Base-by-base conservation (phyloP, 2,329 filamentous ascomycete species). In the Cercospora brassicicola region DNA sequence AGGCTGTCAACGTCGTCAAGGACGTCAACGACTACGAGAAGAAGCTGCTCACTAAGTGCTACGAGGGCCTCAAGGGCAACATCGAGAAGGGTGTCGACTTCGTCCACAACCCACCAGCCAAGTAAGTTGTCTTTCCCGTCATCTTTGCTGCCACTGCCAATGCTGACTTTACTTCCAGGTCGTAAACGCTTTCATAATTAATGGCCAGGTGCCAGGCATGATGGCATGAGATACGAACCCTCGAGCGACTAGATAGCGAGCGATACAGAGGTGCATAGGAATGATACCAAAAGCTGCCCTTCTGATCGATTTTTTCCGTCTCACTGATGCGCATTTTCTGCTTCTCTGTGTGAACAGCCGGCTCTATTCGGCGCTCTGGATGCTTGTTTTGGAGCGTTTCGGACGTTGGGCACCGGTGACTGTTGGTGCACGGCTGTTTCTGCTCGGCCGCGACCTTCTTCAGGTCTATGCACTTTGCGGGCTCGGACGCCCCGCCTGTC, bases 21-120 rank as follows among this genome's bases (percentile, higher is more conserved):
- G 86, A 86, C 72, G 88, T 93, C 78, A 93, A 91, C 78, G 91
- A 93, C 59, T 89, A 93, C 83, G 95, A 98, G 88, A 91, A 96
- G 90, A 88, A 87, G 77, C 89, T 98, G 73, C 87, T 98, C 76
- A 85, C 91, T 76, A 90, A 88, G 78, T 88, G 87, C 80, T 86
- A 91, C 79, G 85, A 88, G 75, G 94, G 91, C 74, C 88, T 98
- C 71, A 91, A 93, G 86, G 90, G 88, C 84, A 98, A 98, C 85
- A 97, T 99, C 80, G 84, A 88, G 78, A 97, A 98, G 89, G 95
- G 95, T 79, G 85, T 97, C 79, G 88, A 90, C 79, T 99, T 98
- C 80, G 90, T 90, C 82, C 87, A 91, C 85, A 94, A 90, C 87
- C 89, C 92, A 80, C 91, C 93, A 79, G 89, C 93, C 88, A 94